Conservation (phyloP, 345 rosid species). For the Turnera subulata region DNA sequence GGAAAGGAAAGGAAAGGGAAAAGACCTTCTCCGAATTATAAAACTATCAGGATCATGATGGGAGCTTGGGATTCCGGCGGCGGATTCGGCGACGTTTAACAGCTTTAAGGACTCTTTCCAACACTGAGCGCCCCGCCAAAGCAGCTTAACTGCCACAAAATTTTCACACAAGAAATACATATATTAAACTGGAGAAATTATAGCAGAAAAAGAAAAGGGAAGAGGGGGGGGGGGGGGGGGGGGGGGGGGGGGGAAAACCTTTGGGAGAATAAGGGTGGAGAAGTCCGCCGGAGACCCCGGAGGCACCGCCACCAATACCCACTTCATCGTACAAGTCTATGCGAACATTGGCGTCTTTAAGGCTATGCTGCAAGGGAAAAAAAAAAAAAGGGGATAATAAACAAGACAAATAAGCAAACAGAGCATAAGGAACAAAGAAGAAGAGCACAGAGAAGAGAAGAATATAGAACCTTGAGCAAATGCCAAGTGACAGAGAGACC, state of each 20-base stretch:
- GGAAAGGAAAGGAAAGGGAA: not conserved
- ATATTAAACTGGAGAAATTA: not conserved
- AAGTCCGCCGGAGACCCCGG: slow-evolving; percentile 93
- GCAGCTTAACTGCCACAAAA: slow-evolving; percentile 54
- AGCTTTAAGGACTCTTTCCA: slow-evolving; percentile 78
- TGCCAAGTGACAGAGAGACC: slow-evolving; percentile 94
- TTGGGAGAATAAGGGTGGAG: slow-evolving; percentile 93
- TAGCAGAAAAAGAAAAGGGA: not conserved
- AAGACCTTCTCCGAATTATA: slow-evolving; percentile 75
- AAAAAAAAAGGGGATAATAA: not conserved
- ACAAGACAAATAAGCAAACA: not conserved
- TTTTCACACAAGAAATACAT: not conserved
- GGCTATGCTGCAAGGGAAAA: slow-evolving; percentile 43
- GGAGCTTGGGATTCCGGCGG: slow-evolving; percentile 29
- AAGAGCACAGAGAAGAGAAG: not conserved
- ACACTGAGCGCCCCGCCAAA: slow-evolving; percentile 85
- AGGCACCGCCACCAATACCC: slow-evolving; percentile 93
- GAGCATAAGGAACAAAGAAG: not conserved
- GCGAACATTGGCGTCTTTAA: slow-evolving; percentile 38
- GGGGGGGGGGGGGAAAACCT: slow-evolving; percentile 35
- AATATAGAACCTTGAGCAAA: slow-evolving; percentile 49
- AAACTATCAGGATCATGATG: slow-evolving; percentile 25
- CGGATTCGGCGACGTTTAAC: slow-evolving; percentile 57
- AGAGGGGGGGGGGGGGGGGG: not conserved
- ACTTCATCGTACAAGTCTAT: slow-evolving; percentile 81